A percentile compares a stretch with the other conserved stretches of the same genome.
Evolutionary conservation across 352 stramenopile genomes (phyloP).

Genomic region (Blastocystis sp.): DNA sequence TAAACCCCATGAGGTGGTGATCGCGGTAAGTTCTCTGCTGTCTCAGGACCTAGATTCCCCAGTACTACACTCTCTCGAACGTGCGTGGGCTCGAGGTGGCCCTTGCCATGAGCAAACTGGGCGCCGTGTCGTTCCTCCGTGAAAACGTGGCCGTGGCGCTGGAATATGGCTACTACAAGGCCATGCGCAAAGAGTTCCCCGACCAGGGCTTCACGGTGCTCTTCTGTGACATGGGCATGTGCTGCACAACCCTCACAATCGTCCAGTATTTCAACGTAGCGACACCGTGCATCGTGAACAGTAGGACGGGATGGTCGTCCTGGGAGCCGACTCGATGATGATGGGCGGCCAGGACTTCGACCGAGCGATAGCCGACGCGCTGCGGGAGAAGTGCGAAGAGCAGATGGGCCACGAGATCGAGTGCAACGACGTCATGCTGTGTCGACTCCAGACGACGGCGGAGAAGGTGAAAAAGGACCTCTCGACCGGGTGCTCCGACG

Average conservation of each 20-base stretch:
- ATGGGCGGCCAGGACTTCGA: conserved; percentile 19
- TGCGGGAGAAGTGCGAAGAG: background rate
- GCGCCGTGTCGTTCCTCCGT: background rate
- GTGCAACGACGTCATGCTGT: background rate
- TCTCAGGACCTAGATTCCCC: background rate
- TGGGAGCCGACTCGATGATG: background rate
- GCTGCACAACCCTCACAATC: conserved; percentile 4
- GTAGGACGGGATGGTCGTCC: background rate
- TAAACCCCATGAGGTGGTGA: background rate
- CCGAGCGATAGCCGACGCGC: background rate
- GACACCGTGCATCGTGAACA: background rate
- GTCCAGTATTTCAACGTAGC: conserved; percentile 31
- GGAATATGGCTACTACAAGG: conserved; percentile 58
- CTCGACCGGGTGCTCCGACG: background rate
- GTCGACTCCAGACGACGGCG: background rate
- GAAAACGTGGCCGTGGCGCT: conserved; percentile 42
- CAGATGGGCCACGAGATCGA: background rate
- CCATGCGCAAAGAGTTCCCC: conserved; percentile 8
- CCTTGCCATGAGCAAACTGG: background rate
- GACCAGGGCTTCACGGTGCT: background rate
- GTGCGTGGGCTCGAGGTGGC: conserved; percentile 3
- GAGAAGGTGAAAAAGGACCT: conserved; percentile 5
- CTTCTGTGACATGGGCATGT: conserved; percentile 52
- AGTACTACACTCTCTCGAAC: conserved; percentile 25
- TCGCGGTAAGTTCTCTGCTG: background rate